Evolutionary conservation across 2,329 filamentous ascomycete genomes (phyloP).

Genomic region (Pezicula radicicola): DNA sequence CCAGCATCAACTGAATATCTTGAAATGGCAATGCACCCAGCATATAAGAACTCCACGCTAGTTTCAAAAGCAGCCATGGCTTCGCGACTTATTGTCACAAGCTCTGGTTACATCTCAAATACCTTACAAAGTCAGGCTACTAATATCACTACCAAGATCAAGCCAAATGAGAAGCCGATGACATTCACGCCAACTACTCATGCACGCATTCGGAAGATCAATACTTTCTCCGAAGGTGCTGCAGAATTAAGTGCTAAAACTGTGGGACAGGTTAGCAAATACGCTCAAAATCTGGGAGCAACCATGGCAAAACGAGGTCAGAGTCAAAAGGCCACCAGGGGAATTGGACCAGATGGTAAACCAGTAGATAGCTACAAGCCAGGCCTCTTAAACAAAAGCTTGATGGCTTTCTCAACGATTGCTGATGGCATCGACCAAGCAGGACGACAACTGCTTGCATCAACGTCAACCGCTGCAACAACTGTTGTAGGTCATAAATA

Average conservation of each 20-base stretch:
- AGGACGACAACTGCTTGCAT: conserved; percentile 72
- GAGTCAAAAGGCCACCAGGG: conserved; percentile 52
- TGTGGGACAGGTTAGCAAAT: conserved; percentile 75
- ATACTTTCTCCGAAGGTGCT: conserved; percentile 77
- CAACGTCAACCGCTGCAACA: conserved; percentile 74
- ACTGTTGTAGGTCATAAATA: conserved; percentile 88
- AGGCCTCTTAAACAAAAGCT: conserved; percentile 86
- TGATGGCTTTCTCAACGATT: conserved; percentile 95
- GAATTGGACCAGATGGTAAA: conserved; percentile 69
- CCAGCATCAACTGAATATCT: conserved; percentile 70
- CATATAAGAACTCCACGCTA: conserved; percentile 84
- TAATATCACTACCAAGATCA: conserved; percentile 74
- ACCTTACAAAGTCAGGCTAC: conserved; percentile 76
- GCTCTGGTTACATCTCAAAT: conserved; percentile 75
- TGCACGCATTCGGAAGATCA: conserved; percentile 81
- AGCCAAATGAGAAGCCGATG: conserved; percentile 75
- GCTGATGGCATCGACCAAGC: conserved; percentile 91
- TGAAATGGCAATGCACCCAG: conserved; percentile 76
- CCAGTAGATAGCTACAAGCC: conserved; percentile 69
- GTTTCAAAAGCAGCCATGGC: conserved; percentile 85
- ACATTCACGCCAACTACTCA: conserved; percentile 86
- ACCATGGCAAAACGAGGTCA: conserved; percentile 61
- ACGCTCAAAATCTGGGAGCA: conserved; percentile 89
- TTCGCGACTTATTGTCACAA: conserved; percentile 88
- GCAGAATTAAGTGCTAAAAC: conserved; percentile 82